Evolutionary conservation across 768 basidiomycete species (phyloP).

Genomic region (Mycena albidolilacea): DNA sequence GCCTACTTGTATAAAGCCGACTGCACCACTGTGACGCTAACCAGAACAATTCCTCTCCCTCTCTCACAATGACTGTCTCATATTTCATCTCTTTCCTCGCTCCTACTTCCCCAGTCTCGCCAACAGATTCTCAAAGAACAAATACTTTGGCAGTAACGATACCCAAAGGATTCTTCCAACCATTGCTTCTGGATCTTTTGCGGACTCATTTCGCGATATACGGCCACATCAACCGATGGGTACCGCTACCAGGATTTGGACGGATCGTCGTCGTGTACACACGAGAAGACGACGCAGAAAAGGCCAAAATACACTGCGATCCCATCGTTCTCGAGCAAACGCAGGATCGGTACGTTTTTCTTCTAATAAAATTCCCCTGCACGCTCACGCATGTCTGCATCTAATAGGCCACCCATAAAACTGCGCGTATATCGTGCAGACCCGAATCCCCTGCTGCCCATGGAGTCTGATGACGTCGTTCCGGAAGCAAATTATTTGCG

Average conservation of each 20-base stretch:
- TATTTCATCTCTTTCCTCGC: conserved; percentile 40
- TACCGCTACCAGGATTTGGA: conserved; percentile 84
- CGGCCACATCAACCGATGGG: conserved; percentile 93
- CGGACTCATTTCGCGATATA: conserved; percentile 80
- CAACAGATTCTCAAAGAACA: conserved; percentile 56
- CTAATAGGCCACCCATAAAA: conserved; percentile 60
- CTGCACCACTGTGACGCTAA: neutral
- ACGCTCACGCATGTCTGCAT: neutral
- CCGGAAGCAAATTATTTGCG: conserved; percentile 71
- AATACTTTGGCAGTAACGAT: conserved; percentile 92
- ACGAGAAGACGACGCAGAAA: conserved; percentile 72
- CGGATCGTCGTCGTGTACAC: conserved; percentile 88
- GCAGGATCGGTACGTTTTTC: conserved; percentile 62
- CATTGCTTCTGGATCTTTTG: conserved; percentile 75
- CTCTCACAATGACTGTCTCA: conserved; percentile 28
- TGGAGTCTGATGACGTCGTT: conserved; percentile 43
- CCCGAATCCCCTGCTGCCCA: conserved; percentile 70
- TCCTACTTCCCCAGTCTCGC: conserved; percentile 33
- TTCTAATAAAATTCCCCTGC: neutral
- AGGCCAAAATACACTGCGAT: conserved; percentile 77
- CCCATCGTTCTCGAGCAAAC: conserved; percentile 71
- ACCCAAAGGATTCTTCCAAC: conserved; percentile 84
- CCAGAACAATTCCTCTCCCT: neutral
- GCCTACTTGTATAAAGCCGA: neutral
- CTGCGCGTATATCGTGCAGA: conserved; percentile 84